Evolutionary conservation across 305 asterid species (phyloP).

Genomic region (Fraxinus platypoda): DNA sequence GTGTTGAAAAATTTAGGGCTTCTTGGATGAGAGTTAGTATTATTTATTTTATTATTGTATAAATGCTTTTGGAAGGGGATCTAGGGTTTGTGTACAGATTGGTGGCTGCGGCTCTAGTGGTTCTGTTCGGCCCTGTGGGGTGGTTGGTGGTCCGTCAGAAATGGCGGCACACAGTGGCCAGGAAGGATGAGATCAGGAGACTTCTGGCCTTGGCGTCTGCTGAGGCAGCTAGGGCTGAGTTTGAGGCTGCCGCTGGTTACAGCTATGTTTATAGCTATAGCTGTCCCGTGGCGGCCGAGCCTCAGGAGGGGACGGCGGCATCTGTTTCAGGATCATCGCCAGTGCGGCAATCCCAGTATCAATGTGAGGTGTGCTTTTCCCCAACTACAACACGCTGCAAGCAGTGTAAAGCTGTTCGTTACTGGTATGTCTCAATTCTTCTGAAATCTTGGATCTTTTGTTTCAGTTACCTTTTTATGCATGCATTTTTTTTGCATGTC

Average conservation of each 20-base stretch:
- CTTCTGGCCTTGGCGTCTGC: constrained; percentile 59
- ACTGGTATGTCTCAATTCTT: constrained; percentile 52
- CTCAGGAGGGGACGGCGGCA: constrained; percentile 17
- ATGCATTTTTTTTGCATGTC: neutral
- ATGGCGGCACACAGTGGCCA: constrained; percentile 54
- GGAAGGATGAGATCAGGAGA: constrained; percentile 71
- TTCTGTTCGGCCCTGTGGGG: constrained; percentile 33
- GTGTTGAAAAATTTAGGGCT: constrained; percentile 38
- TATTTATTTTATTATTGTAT: constrained; percentile 28
- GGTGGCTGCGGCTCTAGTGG: constrained; percentile 39
- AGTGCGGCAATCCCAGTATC: constrained; percentile 41
- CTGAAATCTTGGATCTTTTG: neutral
- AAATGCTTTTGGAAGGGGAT: constrained; percentile 68
- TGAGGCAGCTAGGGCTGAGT: constrained; percentile 68
- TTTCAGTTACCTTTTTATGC: constrained; percentile 5
- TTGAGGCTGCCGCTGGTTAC: constrained; percentile 36
- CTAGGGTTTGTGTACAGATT: constrained; percentile 50
- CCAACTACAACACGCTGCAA: constrained; percentile 67
- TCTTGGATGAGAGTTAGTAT: constrained; percentile 21
- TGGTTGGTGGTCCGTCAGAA: constrained; percentile 53
- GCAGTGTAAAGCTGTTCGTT: constrained; percentile 72
- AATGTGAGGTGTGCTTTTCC: constrained; percentile 61
- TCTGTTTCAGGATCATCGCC: constrained; percentile 19
- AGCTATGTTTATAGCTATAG: constrained; percentile 22
- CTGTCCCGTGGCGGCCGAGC: constrained; percentile 15